These are phyloP conservation scores for Salvia rosmarinus DNA, from an alignment of 257 asterid species.

Conservation along the genomic window DNA sequence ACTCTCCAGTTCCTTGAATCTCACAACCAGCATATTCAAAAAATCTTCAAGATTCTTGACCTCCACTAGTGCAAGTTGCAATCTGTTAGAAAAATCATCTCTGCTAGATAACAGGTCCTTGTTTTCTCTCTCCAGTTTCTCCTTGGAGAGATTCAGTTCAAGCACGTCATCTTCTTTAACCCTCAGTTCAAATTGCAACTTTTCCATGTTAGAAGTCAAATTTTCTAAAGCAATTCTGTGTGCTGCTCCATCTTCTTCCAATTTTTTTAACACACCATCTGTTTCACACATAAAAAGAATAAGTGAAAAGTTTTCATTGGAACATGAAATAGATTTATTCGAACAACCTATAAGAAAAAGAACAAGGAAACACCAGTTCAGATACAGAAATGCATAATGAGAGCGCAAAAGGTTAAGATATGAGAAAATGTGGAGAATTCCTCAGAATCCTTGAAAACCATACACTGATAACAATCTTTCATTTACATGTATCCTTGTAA, in stretches of 20 bases:
- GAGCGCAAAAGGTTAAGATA: slow-evolving; percentile 11
- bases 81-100: slow-evolving; percentile 50
- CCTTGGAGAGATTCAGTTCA: slow-evolving; percentile 55
- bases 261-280: slow-evolving; percentile 61
- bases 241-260: slow-evolving; percentile 64
- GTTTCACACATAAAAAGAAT: slow-evolving; percentile 34
- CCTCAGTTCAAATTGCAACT: slow-evolving; percentile 61
- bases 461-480: slow-evolving; percentile 1
- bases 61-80: slow-evolving; percentile 65
- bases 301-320: slow-evolving; percentile 10
- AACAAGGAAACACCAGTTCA: background rate
- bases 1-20: slow-evolving; percentile 68
- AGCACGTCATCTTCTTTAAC: slow-evolving; percentile 63
- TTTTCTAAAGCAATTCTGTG: slow-evolving; percentile 53
- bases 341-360: background rate
- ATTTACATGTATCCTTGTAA: background rate
- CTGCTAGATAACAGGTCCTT: slow-evolving; percentile 58
- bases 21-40: slow-evolving; percentile 61
- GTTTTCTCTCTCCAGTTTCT: slow-evolving; percentile 62
- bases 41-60: slow-evolving; percentile 67
- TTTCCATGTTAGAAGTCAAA: slow-evolving; percentile 68
- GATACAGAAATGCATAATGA: slow-evolving; percentile 20
- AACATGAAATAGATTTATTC: slow-evolving; percentile 26
- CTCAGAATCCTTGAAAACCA: slow-evolving; percentile 22
- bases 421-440: slow-evolving; percentile 26